A percentile compares a stretch with the other conserved stretches of the same genome.
These are phyloP conservation scores for Verbena officinalis DNA, from an alignment of 257 asterid species.

Conservation along the genomic window DNA sequence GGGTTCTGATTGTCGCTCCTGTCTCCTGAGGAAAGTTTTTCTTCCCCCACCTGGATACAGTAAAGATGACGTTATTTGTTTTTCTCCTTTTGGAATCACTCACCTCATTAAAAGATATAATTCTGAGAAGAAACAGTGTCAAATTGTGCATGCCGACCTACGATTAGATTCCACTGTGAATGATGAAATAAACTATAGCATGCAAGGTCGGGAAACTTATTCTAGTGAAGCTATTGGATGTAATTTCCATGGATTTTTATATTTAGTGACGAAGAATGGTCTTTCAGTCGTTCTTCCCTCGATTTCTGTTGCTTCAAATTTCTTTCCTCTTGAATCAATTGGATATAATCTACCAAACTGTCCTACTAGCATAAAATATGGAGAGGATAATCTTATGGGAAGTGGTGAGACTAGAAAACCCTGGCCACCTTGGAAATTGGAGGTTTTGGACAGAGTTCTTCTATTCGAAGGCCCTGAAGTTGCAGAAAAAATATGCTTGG, in stretches of 20 bases:
- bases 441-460: slow-evolving; percentile 85
- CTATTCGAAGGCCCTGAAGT: slow-evolving; percentile 79
- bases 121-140: slow-evolving; percentile 48
- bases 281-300: slow-evolving; percentile 90
- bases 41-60: slow-evolving; percentile 56
- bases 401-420: slow-evolving; percentile 44
- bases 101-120: slow-evolving; percentile 56
- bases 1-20: slow-evolving; percentile 44
- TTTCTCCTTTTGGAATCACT: slow-evolving; percentile 91
- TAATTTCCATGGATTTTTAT: slow-evolving; percentile 70
- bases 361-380: slow-evolving; percentile 33
- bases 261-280: slow-evolving; percentile 75
- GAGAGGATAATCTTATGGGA: slow-evolving; percentile 48
- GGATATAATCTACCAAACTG: slow-evolving; percentile 58
- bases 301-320: slow-evolving; percentile 62
- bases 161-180: slow-evolving; percentile 48
- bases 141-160: slow-evolving; percentile 65
- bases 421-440: slow-evolving; percentile 85
- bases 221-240: slow-evolving; percentile 77
- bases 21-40: slow-evolving; percentile 57
- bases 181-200: slow-evolving; percentile 50
- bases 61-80: slow-evolving; percentile 66
- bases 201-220: slow-evolving; percentile 58
- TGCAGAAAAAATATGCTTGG: slow-evolving; percentile 82
- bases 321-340: slow-evolving; percentile 75